These are phyloP conservation scores for Fusarium protoensiforme DNA, from an alignment of 2,329 filamentous ascomycete species.

Conservation along the genomic window DNA sequence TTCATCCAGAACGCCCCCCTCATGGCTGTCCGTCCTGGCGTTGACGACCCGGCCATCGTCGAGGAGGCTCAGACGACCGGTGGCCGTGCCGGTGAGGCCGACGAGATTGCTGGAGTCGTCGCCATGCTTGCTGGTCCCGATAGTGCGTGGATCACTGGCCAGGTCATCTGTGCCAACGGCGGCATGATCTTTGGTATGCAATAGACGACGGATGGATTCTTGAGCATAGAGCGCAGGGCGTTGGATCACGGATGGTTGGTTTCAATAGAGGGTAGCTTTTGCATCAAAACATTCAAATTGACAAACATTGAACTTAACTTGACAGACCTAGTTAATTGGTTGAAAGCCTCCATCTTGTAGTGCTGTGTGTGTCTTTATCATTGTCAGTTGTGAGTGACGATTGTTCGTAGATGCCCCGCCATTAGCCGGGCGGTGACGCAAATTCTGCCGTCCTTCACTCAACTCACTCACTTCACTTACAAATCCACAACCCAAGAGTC, in stretches of 20 bases:
- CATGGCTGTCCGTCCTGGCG: conserved; percentile 38
- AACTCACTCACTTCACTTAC: conserved; percentile 31
- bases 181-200: conserved; percentile 45
- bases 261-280: conserved; percentile 22
- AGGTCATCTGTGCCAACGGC: conserved; percentile 44
- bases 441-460: conserved; percentile 41
- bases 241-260: conserved; percentile 14
- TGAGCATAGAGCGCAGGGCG: conserved; percentile 17
- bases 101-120: conserved; percentile 40
- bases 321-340: not conserved
- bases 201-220: conserved; percentile 18
- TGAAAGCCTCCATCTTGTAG: not conserved
- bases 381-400: not conserved
- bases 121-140: conserved; percentile 41
- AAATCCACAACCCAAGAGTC: conserved; percentile 26
- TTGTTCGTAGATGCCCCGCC: conserved; percentile 37
- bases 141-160: conserved; percentile 43
- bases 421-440: conserved; percentile 41
- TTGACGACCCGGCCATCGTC: conserved; percentile 39
- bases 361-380: not conserved
- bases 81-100: conserved; percentile 41
- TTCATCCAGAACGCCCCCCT: conserved; percentile 44
- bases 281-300: not conserved
- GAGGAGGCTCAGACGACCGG: conserved; percentile 43
- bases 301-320: conserved; percentile 1